These are phyloP conservation scores for Penicillium sp. DNA, from an alignment of 2,329 filamentous ascomycete species.

Conservation along the genomic window DNA sequence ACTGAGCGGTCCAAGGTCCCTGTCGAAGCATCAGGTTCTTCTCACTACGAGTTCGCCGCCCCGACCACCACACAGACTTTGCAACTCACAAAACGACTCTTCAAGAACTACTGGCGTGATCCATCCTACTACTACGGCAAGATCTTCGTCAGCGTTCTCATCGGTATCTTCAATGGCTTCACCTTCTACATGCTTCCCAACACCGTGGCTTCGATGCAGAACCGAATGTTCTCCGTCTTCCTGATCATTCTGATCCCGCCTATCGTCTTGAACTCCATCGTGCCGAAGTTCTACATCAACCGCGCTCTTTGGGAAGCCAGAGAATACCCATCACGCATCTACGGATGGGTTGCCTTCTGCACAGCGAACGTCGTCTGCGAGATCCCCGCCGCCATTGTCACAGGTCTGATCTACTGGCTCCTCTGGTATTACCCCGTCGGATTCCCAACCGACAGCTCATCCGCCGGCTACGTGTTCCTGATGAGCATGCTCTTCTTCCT, in stretches of 20 bases:
- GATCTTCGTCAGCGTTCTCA: constrained; percentile 69
- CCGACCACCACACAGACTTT: constrained; percentile 63
- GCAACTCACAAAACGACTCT: constrained; percentile 69
- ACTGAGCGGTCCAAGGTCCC: constrained; percentile 56
- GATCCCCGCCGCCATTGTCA: constrained; percentile 68
- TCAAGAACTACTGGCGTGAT: constrained; percentile 73
- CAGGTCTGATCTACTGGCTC: constrained; percentile 67
- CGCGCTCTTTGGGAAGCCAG: constrained; percentile 71
- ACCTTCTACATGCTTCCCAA: constrained; percentile 72
- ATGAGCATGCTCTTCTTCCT: constrained; percentile 78
- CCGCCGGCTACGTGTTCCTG: constrained; percentile 73
- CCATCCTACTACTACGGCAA: constrained; percentile 77
- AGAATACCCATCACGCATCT: constrained; percentile 73
- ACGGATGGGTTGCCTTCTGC: constrained; percentile 75
- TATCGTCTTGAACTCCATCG: constrained; percentile 70
- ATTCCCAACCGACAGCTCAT: constrained; percentile 63
- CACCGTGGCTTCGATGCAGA: constrained; percentile 68
- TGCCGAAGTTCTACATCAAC: constrained; percentile 77
- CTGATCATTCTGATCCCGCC: constrained; percentile 67
- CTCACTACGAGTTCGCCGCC: constrained; percentile 64
- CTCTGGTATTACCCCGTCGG: constrained; percentile 78
- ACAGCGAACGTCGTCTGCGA: constrained; percentile 73
- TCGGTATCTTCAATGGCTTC: constrained; percentile 78
- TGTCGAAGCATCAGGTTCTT: constrained; percentile 38
- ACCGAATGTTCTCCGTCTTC: constrained; percentile 74